These are phyloP conservation scores for Paramecium sonneborni DNA, from an alignment of 73 alveolate species.

Conservation along the genomic window DNA sequence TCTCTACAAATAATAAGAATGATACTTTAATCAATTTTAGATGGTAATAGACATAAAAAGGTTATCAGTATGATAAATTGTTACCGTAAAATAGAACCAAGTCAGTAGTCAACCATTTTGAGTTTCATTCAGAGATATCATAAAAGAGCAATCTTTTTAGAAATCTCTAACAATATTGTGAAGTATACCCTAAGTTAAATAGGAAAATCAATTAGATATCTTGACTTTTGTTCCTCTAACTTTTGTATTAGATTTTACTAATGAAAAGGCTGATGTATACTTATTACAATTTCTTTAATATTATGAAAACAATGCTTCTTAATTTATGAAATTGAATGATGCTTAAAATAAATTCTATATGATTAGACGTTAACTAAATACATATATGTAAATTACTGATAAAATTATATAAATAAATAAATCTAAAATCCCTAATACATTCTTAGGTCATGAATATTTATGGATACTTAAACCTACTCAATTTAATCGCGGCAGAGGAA, in stretches of 20 bases:
- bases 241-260: slow-evolving; percentile 50
- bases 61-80: slow-evolving; percentile 55
- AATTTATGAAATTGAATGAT: background rate
- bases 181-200: slow-evolving; percentile 21
- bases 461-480: slow-evolving; percentile 63
- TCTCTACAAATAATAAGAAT: background rate
- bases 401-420: background rate
- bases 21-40: background rate
- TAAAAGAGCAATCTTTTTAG: slow-evolving; percentile 36
- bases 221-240: slow-evolving; percentile 48
- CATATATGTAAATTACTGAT: background rate
- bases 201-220: slow-evolving; percentile 23
- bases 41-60: slow-evolving; percentile 45
- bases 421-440: background rate
- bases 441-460: slow-evolving; percentile 4
- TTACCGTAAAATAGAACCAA: background rate
- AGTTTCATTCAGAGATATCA: slow-evolving; percentile 58
- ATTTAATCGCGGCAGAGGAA: slow-evolving; percentile 65
- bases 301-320: slow-evolving; percentile 46
- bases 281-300: slow-evolving; percentile 13
- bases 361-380: background rate
- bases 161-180: slow-evolving; percentile 55
- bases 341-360: background rate
- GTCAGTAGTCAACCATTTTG: slow-evolving; percentile 58
- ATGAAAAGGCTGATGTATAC: slow-evolving; percentile 3